phyloP scores from a whole-genome alignment of 1,139 yeast species.

The Pichia sp. region DNA sequence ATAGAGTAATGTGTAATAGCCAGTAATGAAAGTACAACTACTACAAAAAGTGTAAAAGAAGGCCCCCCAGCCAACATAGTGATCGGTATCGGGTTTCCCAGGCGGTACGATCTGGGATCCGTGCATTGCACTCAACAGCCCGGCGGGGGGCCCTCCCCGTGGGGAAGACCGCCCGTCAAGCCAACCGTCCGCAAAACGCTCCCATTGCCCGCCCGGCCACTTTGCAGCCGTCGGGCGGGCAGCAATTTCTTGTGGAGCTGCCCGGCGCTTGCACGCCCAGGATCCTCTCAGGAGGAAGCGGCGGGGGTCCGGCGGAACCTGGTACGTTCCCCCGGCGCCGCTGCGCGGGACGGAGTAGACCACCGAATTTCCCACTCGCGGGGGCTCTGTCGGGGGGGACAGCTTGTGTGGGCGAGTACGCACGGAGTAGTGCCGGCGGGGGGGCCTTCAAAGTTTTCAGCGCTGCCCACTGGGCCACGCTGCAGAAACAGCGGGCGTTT shows the following conservation, averaged over 20 bases:
- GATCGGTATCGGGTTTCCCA: constrained; percentile 81
- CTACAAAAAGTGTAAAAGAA: no score
- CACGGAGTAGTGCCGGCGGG: constrained; percentile 45
- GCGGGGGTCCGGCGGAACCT: constrained; percentile 65
- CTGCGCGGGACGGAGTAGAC: constrained; percentile 52
- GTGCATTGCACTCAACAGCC: constrained; percentile 78
- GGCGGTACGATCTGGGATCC: constrained; percentile 39
- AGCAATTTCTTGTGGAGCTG: constrained; percentile 65
- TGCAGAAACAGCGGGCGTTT: constrained; percentile 5
- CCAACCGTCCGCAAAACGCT: constrained; percentile 76
- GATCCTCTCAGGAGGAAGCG: constrained; percentile 67
- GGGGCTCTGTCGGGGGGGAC: constrained; percentile 17
- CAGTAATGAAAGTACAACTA: no score
- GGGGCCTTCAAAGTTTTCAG: neutral
- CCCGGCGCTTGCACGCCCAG: constrained; percentile 73
- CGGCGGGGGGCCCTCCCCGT: constrained; percentile 15
- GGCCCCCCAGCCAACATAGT: constrained; percentile 41
- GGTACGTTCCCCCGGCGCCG: constrained; percentile 38
- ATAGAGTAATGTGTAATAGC: no score
- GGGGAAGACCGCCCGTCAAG: no score
- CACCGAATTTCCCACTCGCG: constrained; percentile 89
- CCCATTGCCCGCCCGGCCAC: constrained; percentile 44
- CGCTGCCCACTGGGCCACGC: constrained; percentile 17
- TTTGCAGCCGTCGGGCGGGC: neutral
- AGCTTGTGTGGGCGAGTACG: constrained; percentile 63